phyloP scores from a whole-genome alignment of 108 stramenopile species.

The Cylindrotheca fusiformis region DNA sequence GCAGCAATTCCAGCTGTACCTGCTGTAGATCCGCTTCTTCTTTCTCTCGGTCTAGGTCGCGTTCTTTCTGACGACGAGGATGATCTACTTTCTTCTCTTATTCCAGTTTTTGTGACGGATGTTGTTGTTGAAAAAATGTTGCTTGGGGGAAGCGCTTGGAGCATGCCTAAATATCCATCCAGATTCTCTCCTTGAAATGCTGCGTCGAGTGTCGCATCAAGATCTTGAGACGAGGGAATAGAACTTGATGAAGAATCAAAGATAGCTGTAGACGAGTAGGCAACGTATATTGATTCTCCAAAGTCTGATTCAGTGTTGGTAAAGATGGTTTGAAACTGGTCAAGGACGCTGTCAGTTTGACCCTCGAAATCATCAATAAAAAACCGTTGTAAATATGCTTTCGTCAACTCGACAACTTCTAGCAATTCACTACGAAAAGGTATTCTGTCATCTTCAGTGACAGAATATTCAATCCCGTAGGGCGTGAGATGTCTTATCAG shows the following conservation, averaged over 20 bases:
- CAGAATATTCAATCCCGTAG: neutral
- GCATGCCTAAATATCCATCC: conserved; percentile 12
- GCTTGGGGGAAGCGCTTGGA: conserved; percentile 6
- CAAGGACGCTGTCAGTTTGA: neutral
- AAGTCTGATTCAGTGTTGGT: neutral
- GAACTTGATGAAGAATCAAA: conserved; percentile 13
- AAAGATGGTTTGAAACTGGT: neutral
- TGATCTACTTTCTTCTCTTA: neutral
- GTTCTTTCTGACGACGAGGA: neutral
- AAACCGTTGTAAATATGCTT: neutral
- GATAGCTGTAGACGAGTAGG: conserved; percentile 22
- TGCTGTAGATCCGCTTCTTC: neutral
- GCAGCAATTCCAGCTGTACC: neutral
- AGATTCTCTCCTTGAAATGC: conserved; percentile 27
- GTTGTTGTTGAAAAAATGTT: conserved; percentile 18
- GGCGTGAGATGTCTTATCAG: neutral
- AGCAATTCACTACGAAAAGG: neutral
- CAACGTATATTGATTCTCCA: conserved; percentile 3
- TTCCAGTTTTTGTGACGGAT: neutral
- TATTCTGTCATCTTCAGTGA: neutral
- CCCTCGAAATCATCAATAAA: neutral
- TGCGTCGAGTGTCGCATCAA: conserved; percentile 13
- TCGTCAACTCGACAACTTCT: neutral
- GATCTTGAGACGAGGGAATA: conserved; percentile 15
- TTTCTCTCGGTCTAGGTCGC: neutral